Evolutionary conservation across 83 land plant genomes (phyloP).

Genomic region (Larix sibirica): DNA sequence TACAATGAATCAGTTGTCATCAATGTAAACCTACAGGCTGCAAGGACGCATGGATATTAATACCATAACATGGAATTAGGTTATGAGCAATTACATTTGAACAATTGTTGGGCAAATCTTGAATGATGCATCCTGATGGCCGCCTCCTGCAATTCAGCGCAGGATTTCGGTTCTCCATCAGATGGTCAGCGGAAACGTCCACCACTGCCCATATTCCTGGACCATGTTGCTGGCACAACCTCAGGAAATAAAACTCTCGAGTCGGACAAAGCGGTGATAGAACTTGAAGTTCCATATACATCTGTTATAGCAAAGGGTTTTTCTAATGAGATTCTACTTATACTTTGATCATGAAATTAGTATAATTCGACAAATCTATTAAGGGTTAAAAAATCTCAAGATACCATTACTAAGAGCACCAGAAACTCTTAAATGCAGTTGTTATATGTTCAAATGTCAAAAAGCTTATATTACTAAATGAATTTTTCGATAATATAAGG

Average conservation of each 20-base stretch:
- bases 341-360: too few species aligned
- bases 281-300: constrained; percentile 82
- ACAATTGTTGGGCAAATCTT: constrained; percentile 63
- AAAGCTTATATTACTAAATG: neutral
- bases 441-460: neutral
- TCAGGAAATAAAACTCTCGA: constrained; percentile 63
- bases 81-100: constrained; percentile 39
- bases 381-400: too few species aligned
- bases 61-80: neutral
- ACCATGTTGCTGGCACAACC: constrained; percentile 54
- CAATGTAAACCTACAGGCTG: neutral
- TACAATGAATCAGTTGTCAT: neutral
- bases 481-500: too few species aligned
- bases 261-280: constrained; percentile 70
- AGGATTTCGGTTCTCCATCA: constrained; percentile 46
- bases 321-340: too few species aligned
- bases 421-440: too few species aligned
- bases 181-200: constrained; percentile 63
- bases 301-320: constrained; percentile 26
- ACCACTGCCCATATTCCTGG: constrained; percentile 67
- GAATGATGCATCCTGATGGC: constrained; percentile 74
- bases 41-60: neutral
- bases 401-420: too few species aligned
- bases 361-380: too few species aligned
- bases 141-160: constrained; percentile 53